phyloP scores from a whole-genome alignment of 1,284 basidiomycete genomes.

The Ustilago bromivora region DNA sequence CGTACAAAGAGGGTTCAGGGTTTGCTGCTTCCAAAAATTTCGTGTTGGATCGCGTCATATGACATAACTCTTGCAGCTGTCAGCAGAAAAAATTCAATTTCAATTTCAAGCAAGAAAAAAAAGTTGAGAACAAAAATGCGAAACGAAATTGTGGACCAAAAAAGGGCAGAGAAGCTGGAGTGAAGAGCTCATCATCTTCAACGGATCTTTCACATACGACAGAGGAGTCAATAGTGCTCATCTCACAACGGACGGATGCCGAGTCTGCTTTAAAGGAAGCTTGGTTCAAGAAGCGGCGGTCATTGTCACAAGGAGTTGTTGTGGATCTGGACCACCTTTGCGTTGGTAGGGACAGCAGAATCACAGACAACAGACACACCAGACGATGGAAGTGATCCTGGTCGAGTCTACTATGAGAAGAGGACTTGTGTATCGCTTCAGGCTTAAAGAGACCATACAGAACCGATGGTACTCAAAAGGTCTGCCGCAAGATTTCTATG shows the following conservation, averaged over 20 bases:
- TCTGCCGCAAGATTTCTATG: too few relatives aligned
- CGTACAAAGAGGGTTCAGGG: neutral
- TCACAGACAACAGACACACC: neutral
- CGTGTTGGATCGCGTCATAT: neutral
- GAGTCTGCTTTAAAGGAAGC: neutral
- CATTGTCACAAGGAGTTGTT: neutral
- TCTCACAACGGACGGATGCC: neutral
- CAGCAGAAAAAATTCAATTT: neutral
- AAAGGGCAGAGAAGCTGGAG: neutral
- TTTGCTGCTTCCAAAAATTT: neutral
- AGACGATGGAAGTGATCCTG: too few relatives aligned
- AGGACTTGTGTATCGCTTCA: too few relatives aligned
- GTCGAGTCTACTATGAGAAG: too few relatives aligned
- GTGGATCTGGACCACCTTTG: neutral
- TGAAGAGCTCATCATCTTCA: too few relatives aligned
- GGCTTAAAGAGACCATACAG: too few relatives aligned
- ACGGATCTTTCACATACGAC: too few relatives aligned
- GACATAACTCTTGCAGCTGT: neutral
- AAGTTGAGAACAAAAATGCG: neutral
- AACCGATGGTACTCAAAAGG: too few relatives aligned
- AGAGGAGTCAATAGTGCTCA: neutral
- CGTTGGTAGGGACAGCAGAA: neutral
- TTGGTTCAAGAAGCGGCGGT: neutral
- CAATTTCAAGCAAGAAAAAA: neutral
- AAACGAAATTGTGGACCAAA: neutral